Evolutionary conservation across 1,284 basidiomycete genomes (phyloP), one percentile per base, ranked within the genome.

Genomic region (Ceratobasidium sp.): DNA sequence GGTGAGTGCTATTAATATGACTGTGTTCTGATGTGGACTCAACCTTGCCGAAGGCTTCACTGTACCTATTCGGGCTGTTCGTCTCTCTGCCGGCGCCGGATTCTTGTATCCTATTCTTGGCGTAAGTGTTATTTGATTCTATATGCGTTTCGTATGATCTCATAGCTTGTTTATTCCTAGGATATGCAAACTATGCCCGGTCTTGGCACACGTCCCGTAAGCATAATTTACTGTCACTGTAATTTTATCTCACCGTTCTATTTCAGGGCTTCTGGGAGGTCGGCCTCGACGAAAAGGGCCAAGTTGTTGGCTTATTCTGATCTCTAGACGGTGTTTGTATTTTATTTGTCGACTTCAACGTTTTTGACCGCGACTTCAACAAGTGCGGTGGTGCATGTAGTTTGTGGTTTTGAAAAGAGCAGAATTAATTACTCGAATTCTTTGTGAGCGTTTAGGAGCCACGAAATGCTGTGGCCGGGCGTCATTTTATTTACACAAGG

Each of bases 141-240:
- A 16, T 21, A 4, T 14, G 38, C 3, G 26, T 28, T 14, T 16
- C 23, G 32, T 43, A 44, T 69, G 23, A 70, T 46, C 35, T 38
- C 35, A 18, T 47, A 23, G 1, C 30, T 13, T 59, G 18, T 64
- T 54, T 28, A 11, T 30, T 41, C 7, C 1, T 63, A 74, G 73
- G 93, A 95, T 81, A 96, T 97, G 94, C 93, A 95, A 81, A 98
- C 96, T 74, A 98, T 99, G 95, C 97, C 98, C 50, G 97, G 97
- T 76, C 87, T 98, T 50, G 94, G 91, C 35, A 98, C 96, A 73
- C 90, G 96, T 75, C 96, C 96, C 94, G 94, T 86, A 82, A 77
- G 54, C 63, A 26, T 74, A 26, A 73, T 64, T 71, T 59, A 32
- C 5, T 14, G 41, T 14, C 28, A n/a, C 41, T 30, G 23, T 7